Percentiles rank a stretch among this genome's conserved stretches.
Conservation (phyloP, 768 basidiomycete genomes). For the Lactarius trivialis region DNA sequence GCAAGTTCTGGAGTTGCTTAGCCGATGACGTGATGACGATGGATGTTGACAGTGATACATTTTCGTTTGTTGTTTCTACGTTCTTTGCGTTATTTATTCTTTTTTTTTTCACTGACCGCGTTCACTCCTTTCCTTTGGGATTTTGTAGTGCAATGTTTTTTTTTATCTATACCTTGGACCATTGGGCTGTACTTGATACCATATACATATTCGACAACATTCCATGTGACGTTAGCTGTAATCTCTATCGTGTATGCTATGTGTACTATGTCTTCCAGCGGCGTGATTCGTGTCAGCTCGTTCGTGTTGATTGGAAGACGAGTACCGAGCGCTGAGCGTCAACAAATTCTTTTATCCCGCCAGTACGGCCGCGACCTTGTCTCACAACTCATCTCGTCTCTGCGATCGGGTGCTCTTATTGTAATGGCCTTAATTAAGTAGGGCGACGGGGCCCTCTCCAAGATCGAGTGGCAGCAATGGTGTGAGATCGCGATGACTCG, state of each 20-base stretch:
- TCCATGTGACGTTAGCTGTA: constrained; percentile 15
- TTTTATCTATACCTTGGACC: constrained; percentile 19
- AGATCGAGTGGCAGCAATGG: background rate
- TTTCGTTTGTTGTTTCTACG: background rate
- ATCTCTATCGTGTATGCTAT: constrained; percentile 20
- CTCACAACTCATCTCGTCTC: background rate
- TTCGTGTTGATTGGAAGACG: background rate
- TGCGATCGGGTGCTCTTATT: background rate
- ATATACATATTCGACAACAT: constrained; percentile 16
- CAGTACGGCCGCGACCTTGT: background rate
- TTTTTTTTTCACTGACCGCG: background rate
- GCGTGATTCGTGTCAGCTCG: background rate
- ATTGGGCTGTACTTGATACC: constrained; percentile 20
- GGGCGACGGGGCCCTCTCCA: background rate
- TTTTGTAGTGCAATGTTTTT: constrained; percentile 14
- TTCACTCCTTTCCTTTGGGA: background rate
- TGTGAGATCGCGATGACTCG: background rate
- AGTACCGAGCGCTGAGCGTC: background rate
- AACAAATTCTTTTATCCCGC: background rate
- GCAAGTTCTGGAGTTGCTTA: constrained; percentile 17
- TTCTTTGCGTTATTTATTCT: constrained; percentile 16
- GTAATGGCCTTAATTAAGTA: background rate
- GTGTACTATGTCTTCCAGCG: constrained; percentile 9
- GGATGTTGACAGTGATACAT: background rate
- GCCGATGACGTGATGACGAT: constrained; percentile 1